Conservation (phyloP, 257 asterid genomes). For the Solanum gandarillasii region DNA sequence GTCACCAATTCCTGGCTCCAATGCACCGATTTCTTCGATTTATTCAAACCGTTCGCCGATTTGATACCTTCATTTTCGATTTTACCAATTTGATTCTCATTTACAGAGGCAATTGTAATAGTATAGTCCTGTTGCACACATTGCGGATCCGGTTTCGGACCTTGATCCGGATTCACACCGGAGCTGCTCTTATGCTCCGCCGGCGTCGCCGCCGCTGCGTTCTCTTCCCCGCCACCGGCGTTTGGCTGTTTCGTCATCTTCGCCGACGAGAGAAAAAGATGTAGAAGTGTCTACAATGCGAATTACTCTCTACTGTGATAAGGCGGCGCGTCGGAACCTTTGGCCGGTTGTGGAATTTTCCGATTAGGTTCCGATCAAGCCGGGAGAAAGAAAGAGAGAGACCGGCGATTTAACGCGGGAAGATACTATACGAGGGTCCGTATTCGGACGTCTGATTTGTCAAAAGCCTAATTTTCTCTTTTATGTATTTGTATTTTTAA, state of each 20-base stretch:
- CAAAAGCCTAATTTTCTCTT: background rate
- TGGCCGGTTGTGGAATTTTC: background rate
- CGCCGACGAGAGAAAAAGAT: background rate
- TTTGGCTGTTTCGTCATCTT: conserved; percentile 35
- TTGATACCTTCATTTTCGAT: conserved; percentile 10
- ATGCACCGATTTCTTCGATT: conserved; percentile 66
- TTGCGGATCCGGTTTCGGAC: conserved; percentile 14
- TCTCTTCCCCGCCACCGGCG: conserved; percentile 15
- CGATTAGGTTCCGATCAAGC: background rate
- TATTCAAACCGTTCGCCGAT: conserved; percentile 21
- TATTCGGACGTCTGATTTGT: background rate
- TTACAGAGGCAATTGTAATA: background rate
- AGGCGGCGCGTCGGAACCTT: background rate
- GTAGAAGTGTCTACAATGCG: background rate
- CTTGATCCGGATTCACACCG: conserved; percentile 24
- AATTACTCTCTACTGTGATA: background rate
- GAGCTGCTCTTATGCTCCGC: conserved; percentile 14
- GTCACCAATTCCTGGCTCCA: conserved; percentile 74
- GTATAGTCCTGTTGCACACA: conserved; percentile 7
- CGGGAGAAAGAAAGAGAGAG: background rate
- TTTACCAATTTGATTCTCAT: conserved; percentile 20
- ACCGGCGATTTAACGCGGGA: background rate
- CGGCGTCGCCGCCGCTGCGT: conserved; percentile 8
- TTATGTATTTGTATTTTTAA: background rate
- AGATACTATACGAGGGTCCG: background rate